Evolutionary conservation across 768 basidiomycete genomes (phyloP).

Genomic region (Dentipellis fragilis): DNA sequence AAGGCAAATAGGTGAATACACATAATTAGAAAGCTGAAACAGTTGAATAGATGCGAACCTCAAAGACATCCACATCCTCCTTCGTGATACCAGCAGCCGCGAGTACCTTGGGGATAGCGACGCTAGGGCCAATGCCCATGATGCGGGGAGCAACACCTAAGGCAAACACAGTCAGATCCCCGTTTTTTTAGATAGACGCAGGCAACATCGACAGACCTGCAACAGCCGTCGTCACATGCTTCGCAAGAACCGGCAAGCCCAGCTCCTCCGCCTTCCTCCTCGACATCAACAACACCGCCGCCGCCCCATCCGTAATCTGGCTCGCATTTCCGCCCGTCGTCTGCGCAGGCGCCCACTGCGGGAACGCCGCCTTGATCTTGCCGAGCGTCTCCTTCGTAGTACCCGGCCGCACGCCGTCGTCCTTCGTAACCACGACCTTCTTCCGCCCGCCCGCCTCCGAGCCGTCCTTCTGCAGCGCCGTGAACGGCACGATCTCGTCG

Average conservation of each 20-base stretch:
- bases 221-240: constrained; percentile 65
- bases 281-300: constrained; percentile 75
- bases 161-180: not conserved
- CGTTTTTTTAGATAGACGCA: not conserved
- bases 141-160: constrained; percentile 67
- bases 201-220: constrained; percentile 32
- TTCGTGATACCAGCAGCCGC: constrained; percentile 53
- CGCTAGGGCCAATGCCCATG: constrained; percentile 82
- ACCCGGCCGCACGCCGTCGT: constrained; percentile 71
- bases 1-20: not conserved
- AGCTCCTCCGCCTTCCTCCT: constrained; percentile 69
- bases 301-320: constrained; percentile 79
- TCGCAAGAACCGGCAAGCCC: constrained; percentile 64
- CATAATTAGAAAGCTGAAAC: not conserved
- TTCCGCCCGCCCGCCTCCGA: constrained; percentile 10
- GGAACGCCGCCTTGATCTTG: constrained; percentile 69
- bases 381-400: constrained; percentile 56
- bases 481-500: constrained; percentile 70
- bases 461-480: constrained; percentile 35
- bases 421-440: constrained; percentile 47
- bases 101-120: constrained; percentile 75
- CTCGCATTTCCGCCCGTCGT: constrained; percentile 85
- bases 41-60: constrained; percentile 31
- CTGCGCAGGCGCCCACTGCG: constrained; percentile 64
- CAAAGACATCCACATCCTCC: constrained; percentile 70